A percentile compares a stretch with the other conserved stretches of the same genome.
These are phyloP conservation scores for Medicago truncatula DNA, from an alignment of 306 rosid species.

Conservation along the genomic window MtrunA17r5.0-ANR NC_053042.1:56413001-56413500, in stretches of 20 bases:
- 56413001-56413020: no score
- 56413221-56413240: not conserved
- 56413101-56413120: not conserved
- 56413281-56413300: not conserved
- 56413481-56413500: constrained; percentile 3
- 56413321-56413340: constrained; percentile 49
- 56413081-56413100: not conserved
- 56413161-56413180: not conserved
- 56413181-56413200: not conserved
- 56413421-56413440: constrained; percentile 96
- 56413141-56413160: not conserved
- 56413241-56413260: not conserved
- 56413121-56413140: not conserved
- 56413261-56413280: not conserved
- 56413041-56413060: not conserved
- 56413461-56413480: constrained; percentile 13
- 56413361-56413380: constrained; percentile 88
- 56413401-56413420: constrained; percentile 93
- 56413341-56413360: constrained; percentile 96
- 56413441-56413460: constrained; percentile 75
- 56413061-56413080: not conserved
- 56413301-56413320: constrained; percentile 27
- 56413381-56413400: constrained; percentile 78
- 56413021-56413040: not conserved
- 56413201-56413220: not conserved